Percentiles rank a stretch among this genome's conserved stretches.
Evolutionary conservation across 2,329 filamentous ascomycete genomes (phyloP).

Genomic region (Ophioceras dolichostomum): DNA sequence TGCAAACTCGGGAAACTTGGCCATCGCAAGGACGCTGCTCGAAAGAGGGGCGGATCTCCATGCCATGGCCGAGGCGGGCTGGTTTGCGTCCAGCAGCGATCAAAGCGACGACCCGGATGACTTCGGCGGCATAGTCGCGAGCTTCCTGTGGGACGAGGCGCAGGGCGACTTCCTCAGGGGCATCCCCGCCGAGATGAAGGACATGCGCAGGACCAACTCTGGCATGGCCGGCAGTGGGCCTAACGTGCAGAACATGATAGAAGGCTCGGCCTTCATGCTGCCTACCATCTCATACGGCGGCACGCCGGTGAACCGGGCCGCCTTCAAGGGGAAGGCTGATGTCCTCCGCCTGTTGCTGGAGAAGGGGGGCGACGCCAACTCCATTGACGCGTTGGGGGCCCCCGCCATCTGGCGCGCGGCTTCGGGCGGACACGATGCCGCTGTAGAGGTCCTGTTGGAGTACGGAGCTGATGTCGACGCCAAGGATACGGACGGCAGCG

Average conservation of each 20-base stretch:
- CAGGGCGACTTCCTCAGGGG: neutral
- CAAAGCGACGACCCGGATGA: neutral
- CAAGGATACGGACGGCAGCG: slow-evolving; percentile 18
- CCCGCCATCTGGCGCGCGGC: slow-evolving; percentile 20
- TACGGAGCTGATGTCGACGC: slow-evolving; percentile 19
- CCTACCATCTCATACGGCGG: neutral
- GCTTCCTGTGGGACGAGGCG: neutral
- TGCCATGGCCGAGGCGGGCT: neutral
- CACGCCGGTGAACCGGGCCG: neutral
- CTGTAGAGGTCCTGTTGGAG: slow-evolving; percentile 16
- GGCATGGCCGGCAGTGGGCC: neutral
- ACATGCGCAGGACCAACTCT: neutral
- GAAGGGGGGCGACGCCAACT: slow-evolving; percentile 17
- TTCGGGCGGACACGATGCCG: slow-evolving; percentile 17
- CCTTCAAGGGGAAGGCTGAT: neutral
- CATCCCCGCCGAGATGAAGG: neutral
- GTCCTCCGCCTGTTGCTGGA: neutral
- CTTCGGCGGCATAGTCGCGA: neutral
- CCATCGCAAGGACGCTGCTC: neutral
- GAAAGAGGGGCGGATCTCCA: neutral
- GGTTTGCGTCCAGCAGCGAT: neutral
- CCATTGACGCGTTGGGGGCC: slow-evolving; percentile 15
- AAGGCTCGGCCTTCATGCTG: neutral
- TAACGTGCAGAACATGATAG: neutral
- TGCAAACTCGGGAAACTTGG: neutral